Evolutionary conservation across 139 green algal genomes (phyloP).

Genomic region (Micromonas commoda): DNA sequence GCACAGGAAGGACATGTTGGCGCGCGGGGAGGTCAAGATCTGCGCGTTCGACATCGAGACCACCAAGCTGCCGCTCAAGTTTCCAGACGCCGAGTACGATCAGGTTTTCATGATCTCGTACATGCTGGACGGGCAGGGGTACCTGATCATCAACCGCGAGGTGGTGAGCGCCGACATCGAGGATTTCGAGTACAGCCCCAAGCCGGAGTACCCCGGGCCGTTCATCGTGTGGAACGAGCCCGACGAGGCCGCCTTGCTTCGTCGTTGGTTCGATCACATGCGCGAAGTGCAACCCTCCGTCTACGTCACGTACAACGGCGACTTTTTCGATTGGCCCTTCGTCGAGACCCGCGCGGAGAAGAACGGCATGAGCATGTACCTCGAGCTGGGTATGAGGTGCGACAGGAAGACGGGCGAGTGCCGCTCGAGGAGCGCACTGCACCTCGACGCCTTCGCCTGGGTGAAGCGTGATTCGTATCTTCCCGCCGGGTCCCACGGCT

Average conservation of each 20-base stretch:
- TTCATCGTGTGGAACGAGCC: conserved; percentile 86
- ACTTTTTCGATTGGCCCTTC: conserved; percentile 98
- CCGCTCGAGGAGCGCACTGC: conserved; percentile 58
- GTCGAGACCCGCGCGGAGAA: conserved; percentile 70
- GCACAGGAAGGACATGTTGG: conserved; percentile 66
- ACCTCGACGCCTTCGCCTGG: conserved; percentile 97
- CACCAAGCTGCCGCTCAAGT: conserved; percentile 97
- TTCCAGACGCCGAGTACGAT: conserved; percentile 93
- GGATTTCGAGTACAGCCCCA: conserved; percentile 96
- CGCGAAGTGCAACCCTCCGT: conserved; percentile 71
- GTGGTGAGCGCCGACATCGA: conserved; percentile 81
- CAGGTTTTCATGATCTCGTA: conserved; percentile 99
- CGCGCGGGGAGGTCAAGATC: conserved; percentile 50
- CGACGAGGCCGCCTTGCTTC: conserved; percentile 71
- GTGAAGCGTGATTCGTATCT: conserved; percentile 97
- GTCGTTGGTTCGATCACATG: conserved; percentile 84
- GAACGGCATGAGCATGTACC: conserved; percentile 79
- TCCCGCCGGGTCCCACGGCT: conserved; percentile 80
- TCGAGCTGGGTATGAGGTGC: conserved; percentile 28
- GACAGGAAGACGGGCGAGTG: conserved; percentile 46
- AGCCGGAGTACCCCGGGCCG: conserved; percentile 84
- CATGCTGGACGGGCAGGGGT: conserved; percentile 94
- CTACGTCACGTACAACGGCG: conserved; percentile 98
- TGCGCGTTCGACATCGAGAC: conserved; percentile 99
- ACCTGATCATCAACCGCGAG: conserved; percentile 89